phyloP scores from a whole-genome alignment of 805 yeast species.

The Candida berthetii region DNA sequence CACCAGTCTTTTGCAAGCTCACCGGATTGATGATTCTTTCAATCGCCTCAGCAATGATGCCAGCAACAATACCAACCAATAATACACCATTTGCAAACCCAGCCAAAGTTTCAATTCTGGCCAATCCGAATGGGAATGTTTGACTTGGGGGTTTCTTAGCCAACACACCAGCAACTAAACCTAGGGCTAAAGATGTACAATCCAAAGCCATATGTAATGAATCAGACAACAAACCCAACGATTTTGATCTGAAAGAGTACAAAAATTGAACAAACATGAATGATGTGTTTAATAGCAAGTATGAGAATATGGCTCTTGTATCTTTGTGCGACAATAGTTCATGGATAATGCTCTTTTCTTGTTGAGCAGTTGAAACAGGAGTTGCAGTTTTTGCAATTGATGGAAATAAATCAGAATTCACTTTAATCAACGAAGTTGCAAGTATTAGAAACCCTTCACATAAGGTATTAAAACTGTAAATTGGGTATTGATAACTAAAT shows the following conservation, averaged over 20 bases:
- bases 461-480: constrained; percentile 2
- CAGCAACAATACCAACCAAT: constrained; percentile 81
- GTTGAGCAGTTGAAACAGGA: neutral
- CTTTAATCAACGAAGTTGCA: constrained; percentile 14
- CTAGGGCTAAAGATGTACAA: constrained; percentile 84
- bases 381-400: neutral
- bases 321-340: constrained; percentile 41
- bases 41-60: constrained; percentile 80
- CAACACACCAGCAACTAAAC: constrained; percentile 76
- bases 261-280: constrained; percentile 93
- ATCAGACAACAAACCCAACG: constrained; percentile 86
- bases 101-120: constrained; percentile 83
- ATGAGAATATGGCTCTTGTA: constrained; percentile 84
- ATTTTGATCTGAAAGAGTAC: constrained; percentile 88
- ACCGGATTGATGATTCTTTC: constrained; percentile 80
- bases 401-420: constrained; percentile 8
- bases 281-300: constrained; percentile 75
- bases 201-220: constrained; percentile 96
- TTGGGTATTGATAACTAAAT: constrained; percentile 15
- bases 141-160: constrained; percentile 55
- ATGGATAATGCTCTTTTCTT: constrained; percentile 9
- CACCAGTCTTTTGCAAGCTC: constrained; percentile 70
- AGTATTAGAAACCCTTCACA: constrained; percentile 20
- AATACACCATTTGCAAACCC: constrained; percentile 94
- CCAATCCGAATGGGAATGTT: constrained; percentile 81